A percentile compares a stretch with the other conserved stretches of the same genome.
Conservation (phyloP, 495 filamentous ascomycete genomes). For the Staphylotrichum tortipilum region DNA sequence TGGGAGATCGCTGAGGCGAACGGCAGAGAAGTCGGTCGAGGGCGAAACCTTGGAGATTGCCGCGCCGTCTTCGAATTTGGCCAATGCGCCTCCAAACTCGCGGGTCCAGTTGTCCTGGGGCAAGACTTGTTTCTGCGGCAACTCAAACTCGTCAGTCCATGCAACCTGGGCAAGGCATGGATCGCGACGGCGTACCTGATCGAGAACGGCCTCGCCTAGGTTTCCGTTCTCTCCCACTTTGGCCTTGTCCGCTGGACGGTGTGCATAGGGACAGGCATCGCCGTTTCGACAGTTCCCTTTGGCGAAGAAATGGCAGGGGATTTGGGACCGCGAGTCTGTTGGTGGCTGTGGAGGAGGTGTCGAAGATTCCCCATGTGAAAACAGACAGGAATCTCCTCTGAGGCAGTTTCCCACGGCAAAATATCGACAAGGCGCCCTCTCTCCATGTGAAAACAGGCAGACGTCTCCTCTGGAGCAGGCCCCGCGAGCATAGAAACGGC, state of each 20-base stretch:
- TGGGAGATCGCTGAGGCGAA: slow-evolving; percentile 22
- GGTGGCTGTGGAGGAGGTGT: background rate
- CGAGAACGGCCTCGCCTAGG: too few species aligned
- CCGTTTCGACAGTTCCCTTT: slow-evolving; percentile 5
- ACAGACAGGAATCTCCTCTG: background rate
- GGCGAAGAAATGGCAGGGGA: slow-evolving; percentile 10
- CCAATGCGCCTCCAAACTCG: slow-evolving; percentile 18
- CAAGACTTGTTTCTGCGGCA: background rate
- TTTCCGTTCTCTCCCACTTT: background rate
- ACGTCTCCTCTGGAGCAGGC: background rate
- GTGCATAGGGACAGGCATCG: slow-evolving; percentile 5
- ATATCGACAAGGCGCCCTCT: background rate
- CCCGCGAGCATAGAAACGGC: background rate
- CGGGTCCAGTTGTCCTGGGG: slow-evolving; percentile 13
- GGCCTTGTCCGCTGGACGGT: background rate
- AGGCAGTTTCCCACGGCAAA: background rate
- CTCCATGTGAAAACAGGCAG: background rate
- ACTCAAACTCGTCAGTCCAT: background rate
- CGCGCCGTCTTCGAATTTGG: slow-evolving; percentile 24
- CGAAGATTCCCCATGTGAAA: background rate
- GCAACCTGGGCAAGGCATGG: too few species aligned
- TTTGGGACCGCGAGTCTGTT: slow-evolving; percentile 5
- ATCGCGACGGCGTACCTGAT: too few species aligned
- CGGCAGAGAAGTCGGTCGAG: slow-evolving; percentile 22
- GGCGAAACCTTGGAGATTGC: slow-evolving; percentile 16